Conservation (phyloP, 1,284 basidiomycete species). For the Heliocybe sulcata region DNA sequence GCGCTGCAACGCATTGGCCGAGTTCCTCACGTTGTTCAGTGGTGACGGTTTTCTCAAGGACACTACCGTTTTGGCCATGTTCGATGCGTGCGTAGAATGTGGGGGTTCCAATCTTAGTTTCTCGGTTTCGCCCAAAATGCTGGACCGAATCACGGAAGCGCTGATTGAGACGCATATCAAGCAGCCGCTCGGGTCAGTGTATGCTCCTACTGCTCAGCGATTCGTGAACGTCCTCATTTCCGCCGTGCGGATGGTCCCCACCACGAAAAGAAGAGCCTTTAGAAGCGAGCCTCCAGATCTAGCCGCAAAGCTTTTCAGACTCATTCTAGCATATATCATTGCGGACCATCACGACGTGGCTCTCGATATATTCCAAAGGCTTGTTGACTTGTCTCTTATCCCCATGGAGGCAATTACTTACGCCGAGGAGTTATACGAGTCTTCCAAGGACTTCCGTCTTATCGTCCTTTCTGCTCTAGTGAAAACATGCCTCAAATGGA, state of each 20-base stretch:
- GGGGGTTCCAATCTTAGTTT: neutral
- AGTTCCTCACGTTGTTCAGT: neutral
- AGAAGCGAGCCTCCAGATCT: neutral
- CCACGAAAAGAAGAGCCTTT: neutral
- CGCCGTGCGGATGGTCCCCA: neutral
- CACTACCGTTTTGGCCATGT: neutral
- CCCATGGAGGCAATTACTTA: neutral
- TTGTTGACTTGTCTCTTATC: neutral
- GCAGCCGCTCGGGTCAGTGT: neutral
- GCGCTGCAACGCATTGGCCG: neutral
- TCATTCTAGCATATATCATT: neutral
- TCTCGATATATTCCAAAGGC: slow-evolving; percentile 1
- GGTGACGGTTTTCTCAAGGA: neutral
- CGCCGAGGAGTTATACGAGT: slow-evolving; percentile 4
- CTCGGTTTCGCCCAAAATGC: neutral
- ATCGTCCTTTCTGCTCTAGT: slow-evolving; percentile 11
- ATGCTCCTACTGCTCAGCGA: neutral
- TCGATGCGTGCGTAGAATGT: neutral
- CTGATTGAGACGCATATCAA: neutral
- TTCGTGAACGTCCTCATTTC: neutral
- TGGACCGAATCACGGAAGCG: neutral
- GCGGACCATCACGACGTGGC: neutral
- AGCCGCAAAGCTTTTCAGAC: neutral
- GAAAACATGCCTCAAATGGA: slow-evolving; percentile 13
- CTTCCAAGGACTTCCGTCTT: slow-evolving; percentile 9